These are phyloP conservation scores for Fusarium abutilonis DNA, from an alignment of 2,329 filamentous ascomycete species.

Conservation along the genomic window DNA sequence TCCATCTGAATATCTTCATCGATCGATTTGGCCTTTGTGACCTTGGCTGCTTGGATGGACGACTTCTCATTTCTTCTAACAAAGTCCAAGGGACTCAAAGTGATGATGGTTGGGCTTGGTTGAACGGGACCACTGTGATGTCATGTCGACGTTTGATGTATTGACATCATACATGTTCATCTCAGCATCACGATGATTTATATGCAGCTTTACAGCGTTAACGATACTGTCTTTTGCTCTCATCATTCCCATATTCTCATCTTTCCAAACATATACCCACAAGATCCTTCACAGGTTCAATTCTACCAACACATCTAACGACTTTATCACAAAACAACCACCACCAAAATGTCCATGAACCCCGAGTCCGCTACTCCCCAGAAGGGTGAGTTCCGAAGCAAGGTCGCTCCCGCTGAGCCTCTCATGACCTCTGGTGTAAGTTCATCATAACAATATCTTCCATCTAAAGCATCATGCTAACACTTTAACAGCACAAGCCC, in stretches of 20 bases:
- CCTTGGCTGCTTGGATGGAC: background rate
- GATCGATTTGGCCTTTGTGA: constrained; percentile 15
- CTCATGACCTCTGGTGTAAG: constrained; percentile 64
- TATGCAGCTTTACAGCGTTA: constrained; percentile 7
- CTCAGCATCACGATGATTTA: constrained; percentile 12
- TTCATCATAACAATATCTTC: constrained; percentile 18
- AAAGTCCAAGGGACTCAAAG: background rate
- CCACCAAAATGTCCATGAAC: constrained; percentile 59
- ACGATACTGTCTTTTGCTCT: background rate
- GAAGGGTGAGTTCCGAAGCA: constrained; percentile 66
- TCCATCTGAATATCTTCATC: constrained; percentile 23
- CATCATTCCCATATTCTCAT: background rate
- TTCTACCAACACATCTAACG: background rate
- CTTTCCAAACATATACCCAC: background rate
- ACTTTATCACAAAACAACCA: background rate
- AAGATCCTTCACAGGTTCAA: background rate
- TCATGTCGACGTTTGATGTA: constrained; percentile 21
- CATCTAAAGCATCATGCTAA: constrained; percentile 15
- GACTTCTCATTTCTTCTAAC: background rate
- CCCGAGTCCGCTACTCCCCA: constrained; percentile 60
- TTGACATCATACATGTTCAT: constrained; percentile 31
- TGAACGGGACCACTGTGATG: constrained; percentile 13
- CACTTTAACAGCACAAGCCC: constrained; percentile 66
- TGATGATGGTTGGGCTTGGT: constrained; percentile 6
- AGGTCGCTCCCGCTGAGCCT: constrained; percentile 61